Evolutionary conservation across 2,329 filamentous ascomycete species (phyloP).

Genomic region (Epichloe uncinata): DNA sequence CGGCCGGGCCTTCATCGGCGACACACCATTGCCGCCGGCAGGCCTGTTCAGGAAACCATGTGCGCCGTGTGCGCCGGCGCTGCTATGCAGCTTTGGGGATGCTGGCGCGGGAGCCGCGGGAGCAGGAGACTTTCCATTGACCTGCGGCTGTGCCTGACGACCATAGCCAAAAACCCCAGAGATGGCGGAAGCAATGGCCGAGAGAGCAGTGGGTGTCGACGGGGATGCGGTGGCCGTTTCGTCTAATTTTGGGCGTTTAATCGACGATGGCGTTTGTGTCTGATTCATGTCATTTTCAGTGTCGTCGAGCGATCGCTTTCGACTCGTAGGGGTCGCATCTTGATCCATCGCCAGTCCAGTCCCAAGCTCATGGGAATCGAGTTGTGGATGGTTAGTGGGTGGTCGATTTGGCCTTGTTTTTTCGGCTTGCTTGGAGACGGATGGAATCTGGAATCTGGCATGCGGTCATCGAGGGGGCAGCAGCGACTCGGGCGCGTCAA

Average conservation of each 20-base stretch:
- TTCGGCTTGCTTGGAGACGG: neutral
- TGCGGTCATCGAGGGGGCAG: neutral
- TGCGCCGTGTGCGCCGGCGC: constrained; percentile 1
- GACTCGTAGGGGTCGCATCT: constrained; percentile 9
- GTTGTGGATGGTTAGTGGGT: neutral
- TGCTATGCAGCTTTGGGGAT: neutral
- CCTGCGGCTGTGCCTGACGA: constrained; percentile 7
- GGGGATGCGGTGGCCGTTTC: constrained; percentile 12
- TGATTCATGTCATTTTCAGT: constrained; percentile 12
- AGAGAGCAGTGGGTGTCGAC: constrained; percentile 18
- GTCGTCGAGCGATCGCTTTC: constrained; percentile 7
- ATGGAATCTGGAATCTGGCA: neutral
- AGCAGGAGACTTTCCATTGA: constrained; percentile 3
- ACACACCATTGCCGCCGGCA: constrained; percentile 2
- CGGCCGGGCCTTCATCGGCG: constrained; percentile 9
- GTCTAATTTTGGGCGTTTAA: constrained; percentile 21
- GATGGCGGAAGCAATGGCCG: constrained; percentile 19
- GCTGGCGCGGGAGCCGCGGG: neutral
- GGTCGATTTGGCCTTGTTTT: neutral
- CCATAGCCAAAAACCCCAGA: constrained; percentile 15
- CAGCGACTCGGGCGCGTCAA: neutral
- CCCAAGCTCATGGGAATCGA: neutral
- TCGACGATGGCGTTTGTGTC: constrained; percentile 14
- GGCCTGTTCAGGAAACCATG: constrained; percentile 1
- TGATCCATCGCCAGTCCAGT: constrained; percentile 13